Evolutionary conservation across 495 filamentous ascomycete genomes (phyloP), one percentile per base, ranked within the genome.

Genomic region (Cairneyella variabilis): DNA sequence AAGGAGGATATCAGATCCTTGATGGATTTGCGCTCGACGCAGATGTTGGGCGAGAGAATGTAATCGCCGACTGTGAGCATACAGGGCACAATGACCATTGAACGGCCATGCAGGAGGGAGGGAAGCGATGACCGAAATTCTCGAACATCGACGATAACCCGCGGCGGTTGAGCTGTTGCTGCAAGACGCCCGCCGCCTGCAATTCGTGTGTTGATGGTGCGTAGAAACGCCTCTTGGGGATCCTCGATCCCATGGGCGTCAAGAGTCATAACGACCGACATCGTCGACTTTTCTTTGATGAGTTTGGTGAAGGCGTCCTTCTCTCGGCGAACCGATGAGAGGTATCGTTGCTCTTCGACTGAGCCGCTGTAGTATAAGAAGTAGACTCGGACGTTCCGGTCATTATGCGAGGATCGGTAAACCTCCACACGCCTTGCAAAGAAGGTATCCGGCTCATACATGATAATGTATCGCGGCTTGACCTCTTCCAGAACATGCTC

Each of bases 51-150:
- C 5, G 85, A 89, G 26, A 97, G 78, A 58, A 97, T 84, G 71
- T 98, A 98, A 72, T 98, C 93, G 52, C 92, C 93, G 0, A 98
- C 95, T 10, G 93, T 98, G 44, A 98, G 74, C 78, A 91, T 92
- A 70, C 91, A 96, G 17, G 93, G 95, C 0, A 97, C 83, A 36
- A 97, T 82, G 37, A 88, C 69, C 71, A 93, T 89, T 59, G 79
- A 86, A 41, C 88, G 84, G 16, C 87, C 95, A 66, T 98, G 92
- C 1, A 97, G 75, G 18, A 97, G 78, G 0, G 91, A 96, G 1
- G 93, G 92, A 0, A 98, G 81, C 0, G 88, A 90, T 34, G 90
- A 95, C 61, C 92, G 83, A 64, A 98, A 97, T 66, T 98, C 93
- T 57, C 93, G 90, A 30, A 96, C 87, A 63, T 98, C 93, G 41